A percentile compares a stretch with the other conserved stretches of the same genome.
Evolutionary conservation across 2,329 filamentous ascomycete species (phyloP).

Genomic region (Phialocephala subalpina): DNA sequence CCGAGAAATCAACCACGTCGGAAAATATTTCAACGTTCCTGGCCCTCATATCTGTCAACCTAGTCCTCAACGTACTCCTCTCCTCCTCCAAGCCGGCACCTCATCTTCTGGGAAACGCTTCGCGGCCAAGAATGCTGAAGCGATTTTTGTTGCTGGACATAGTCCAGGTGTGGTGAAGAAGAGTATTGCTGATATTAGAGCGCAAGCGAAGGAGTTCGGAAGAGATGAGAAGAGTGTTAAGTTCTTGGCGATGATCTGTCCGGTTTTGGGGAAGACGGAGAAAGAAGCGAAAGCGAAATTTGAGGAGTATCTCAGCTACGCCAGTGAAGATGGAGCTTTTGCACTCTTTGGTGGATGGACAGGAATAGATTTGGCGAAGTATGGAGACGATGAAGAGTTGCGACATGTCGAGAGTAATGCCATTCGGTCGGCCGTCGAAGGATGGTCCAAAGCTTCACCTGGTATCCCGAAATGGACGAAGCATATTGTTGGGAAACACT

Average conservation of each 20-base stretch:
- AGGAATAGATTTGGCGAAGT: slow-evolving; percentile 66
- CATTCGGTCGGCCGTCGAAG: slow-evolving; percentile 59
- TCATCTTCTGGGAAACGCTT: slow-evolving; percentile 71
- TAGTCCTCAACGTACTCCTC: slow-evolving; percentile 35
- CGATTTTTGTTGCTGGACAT: slow-evolving; percentile 70
- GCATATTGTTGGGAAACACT: slow-evolving; percentile 71
- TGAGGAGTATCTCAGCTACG: slow-evolving; percentile 34
- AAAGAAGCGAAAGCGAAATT: slow-evolving; percentile 71
- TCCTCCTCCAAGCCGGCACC: slow-evolving; percentile 68
- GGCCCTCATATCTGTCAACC: slow-evolving; percentile 63
- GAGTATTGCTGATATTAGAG: slow-evolving; percentile 54
- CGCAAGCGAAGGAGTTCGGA: slow-evolving; percentile 55
- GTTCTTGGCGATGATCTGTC: slow-evolving; percentile 69
- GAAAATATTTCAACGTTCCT: slow-evolving; percentile 67
- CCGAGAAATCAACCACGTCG: slow-evolving; percentile 69
- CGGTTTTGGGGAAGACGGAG: slow-evolving; percentile 69
- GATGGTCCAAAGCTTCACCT: slow-evolving; percentile 63
- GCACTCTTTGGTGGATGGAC: slow-evolving; percentile 78
- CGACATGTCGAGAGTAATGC: slow-evolving; percentile 55
- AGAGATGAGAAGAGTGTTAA: slow-evolving; percentile 68
- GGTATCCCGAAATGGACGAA: slow-evolving; percentile 76
- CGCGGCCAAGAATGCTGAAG: slow-evolving; percentile 73
- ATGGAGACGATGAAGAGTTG: slow-evolving; percentile 68
- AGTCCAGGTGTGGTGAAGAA: slow-evolving; percentile 59
- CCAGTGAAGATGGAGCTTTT: slow-evolving; percentile 62